Conservation (phyloP, 2,329 filamentous ascomycete species). For the Talaromyces sp. region DNA sequence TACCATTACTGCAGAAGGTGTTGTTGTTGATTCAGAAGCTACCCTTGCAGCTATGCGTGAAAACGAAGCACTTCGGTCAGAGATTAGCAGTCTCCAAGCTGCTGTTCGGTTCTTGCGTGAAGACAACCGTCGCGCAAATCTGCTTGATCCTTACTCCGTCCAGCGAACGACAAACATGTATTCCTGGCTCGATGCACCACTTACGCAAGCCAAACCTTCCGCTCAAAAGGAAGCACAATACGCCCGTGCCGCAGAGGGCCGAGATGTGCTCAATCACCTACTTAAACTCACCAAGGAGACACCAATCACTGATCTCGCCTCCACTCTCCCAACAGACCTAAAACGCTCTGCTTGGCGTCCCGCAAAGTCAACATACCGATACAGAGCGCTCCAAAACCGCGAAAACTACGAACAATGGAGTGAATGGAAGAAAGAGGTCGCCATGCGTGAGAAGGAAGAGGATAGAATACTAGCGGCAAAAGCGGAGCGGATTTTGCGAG, state of each 20-base stretch:
- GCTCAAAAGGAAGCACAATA: slow-evolving; percentile 29
- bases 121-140: slow-evolving; percentile 39
- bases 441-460: slow-evolving; percentile 33
- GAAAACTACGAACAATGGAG: slow-evolving; percentile 45
- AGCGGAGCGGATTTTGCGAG: slow-evolving; percentile 26
- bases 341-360: slow-evolving; percentile 38
- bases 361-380: slow-evolving; percentile 38
- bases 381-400: slow-evolving; percentile 41
- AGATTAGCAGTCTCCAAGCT: slow-evolving; percentile 42
- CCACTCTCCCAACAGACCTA: slow-evolving; percentile 24
- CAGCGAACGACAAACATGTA: slow-evolving; percentile 37
- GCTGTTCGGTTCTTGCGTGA: slow-evolving; percentile 43
- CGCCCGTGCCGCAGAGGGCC: slow-evolving; percentile 36
- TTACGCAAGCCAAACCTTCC: slow-evolving; percentile 25
- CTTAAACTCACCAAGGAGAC: slow-evolving; percentile 41
- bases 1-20: slow-evolving; percentile 32
- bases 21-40: slow-evolving; percentile 34
- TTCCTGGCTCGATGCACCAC: slow-evolving; percentile 41
- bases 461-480: slow-evolving; percentile 32
- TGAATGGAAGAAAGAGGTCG: slow-evolving; percentile 41
- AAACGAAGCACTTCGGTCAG: slow-evolving; percentile 39
- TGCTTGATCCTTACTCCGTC: slow-evolving; percentile 40
- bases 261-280: slow-evolving; percentile 39
- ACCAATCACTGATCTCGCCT: slow-evolving; percentile 35
- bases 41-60: slow-evolving; percentile 40